Base-by-base conservation (phyloP, 2,329 filamentous ascomycete species). In the Trichoderma atrobrunneum region DNA sequence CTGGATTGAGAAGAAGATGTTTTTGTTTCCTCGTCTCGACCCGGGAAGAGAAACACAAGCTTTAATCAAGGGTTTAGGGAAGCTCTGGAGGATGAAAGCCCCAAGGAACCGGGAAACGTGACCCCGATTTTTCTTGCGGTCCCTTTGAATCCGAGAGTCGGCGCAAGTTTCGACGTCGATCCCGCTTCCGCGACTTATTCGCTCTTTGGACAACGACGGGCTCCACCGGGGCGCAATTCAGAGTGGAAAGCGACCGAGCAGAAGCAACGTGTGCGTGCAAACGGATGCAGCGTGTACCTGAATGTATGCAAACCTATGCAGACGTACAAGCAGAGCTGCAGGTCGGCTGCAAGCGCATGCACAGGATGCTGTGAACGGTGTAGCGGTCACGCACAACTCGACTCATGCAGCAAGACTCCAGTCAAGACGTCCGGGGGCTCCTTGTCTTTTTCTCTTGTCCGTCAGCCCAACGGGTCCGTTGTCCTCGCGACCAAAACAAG, bases 351-450 rank as follows among this genome's bases (percentile, higher is more conserved):
- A 67, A 43, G 32, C 36, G 56, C 56, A 67, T 67, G 65, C 54
- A 68, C 36, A 34, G 65, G 65, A 68, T 68, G 65, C 56, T 60
- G 65, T 60, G 65, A 68, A 68, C 56, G 56, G 56, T 60, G 65
- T 68, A 68, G 65, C 65, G 65, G 65, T 68, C 65, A 68, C 65
- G 65, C 65, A 68, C 65, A 68, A 60, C 54, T 34, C 65, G 65
- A 59, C 65, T 68, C 65, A 68, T 68, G 65, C 65, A 68, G 36
- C 34, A 21, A 32, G 34, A 60, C 65, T 68, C 56, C 54, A 60
- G 65, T 60, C 39, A 18, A 51, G 24, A 30, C 21, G 24, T 32
- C 30, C 16, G 54, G 54, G 36, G 56, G 30, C 65, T 30, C 65
- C 36, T 60, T 67, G 64, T 56, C 48, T 39, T 59, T 18, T 61